A percentile compares a stretch with the other conserved stretches of the same genome.
These are phyloP conservation scores for Spinellus fusiger DNA, from an alignment of 192 early-diverging fungal genomes.

Conservation along the genomic window DNA sequence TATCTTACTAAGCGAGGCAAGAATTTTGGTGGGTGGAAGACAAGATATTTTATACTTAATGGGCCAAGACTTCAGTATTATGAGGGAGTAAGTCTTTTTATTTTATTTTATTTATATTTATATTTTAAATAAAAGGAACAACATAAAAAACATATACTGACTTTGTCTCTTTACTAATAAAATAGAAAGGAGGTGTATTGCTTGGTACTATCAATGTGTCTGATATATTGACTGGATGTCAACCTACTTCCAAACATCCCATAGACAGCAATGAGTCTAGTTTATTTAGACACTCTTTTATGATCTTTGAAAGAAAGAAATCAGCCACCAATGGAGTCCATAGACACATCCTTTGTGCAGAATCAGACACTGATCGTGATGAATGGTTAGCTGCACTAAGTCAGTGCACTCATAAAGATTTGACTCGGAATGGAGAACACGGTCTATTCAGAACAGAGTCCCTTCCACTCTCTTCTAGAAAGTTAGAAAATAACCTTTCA, in stretches of 20 bases:
- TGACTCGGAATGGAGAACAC: background rate
- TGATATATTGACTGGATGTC: slow-evolving; percentile 63
- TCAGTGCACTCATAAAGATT: slow-evolving; percentile 18
- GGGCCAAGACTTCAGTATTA: slow-evolving; percentile 72
- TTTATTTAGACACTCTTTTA: slow-evolving; percentile 63
- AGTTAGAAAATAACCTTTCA: background rate
- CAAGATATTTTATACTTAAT: slow-evolving; percentile 77
- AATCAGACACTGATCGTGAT: slow-evolving; percentile 86
- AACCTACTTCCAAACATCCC: slow-evolving; percentile 32
- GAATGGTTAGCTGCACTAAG: slow-evolving; percentile 80
- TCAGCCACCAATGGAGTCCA: slow-evolving; percentile 55
- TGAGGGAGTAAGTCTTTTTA: slow-evolving; percentile 46
- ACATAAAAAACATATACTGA: slow-evolving; percentile 51
- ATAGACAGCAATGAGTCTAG: background rate
- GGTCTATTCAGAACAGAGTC: background rate
- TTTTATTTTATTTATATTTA: background rate
- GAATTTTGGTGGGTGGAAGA: slow-evolving; percentile 97
- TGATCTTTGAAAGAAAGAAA: slow-evolving; percentile 73
- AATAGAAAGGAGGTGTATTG: slow-evolving; percentile 57
- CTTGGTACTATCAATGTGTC: slow-evolving; percentile 71
- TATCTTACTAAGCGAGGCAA: slow-evolving; percentile 92
- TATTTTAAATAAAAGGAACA: background rate
- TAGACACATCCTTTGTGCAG: slow-evolving; percentile 83
- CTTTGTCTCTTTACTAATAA: background rate
- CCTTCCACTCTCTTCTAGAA: background rate